Evolutionary conservation across 1,284 basidiomycete species (phyloP), one percentile per base, ranked within the genome.

Genomic region (Tremellales sp.): DNA sequence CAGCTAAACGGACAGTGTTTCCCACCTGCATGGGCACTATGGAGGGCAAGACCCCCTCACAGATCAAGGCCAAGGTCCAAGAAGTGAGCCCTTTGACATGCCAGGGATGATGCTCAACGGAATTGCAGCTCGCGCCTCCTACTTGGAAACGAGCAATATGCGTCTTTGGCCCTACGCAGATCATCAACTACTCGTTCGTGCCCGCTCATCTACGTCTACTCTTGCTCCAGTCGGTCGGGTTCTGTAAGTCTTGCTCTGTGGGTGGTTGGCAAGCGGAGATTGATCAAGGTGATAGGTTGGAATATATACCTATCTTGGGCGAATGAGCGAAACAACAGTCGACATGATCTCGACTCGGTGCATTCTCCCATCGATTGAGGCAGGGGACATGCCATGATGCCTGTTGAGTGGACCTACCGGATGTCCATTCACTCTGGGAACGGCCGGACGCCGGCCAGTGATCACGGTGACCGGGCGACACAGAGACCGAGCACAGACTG

Each of bases 151-250:
- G 65, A 52, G 63, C 63, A 6, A 53, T 68, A 10, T 78, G 74
- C 12, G 86, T 89, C 8, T 90, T 86, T 67, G 79, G 84, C 40
- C 89, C 89, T 0, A 82, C 87, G 0, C 88, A 91, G 67, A 68
- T 87, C 48, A 75, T 89, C 76, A 92, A 92, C 75, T 91, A 91
- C 63, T 76, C 82, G 12, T 22, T 91, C 44, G 80, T 91, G 0
- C 89, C 89, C 0, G 80, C 80, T 3, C 88, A 90, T 61, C 76
- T 89, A 48, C 82, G 88, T n/a, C 83, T 91, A 52, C 78, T 85
- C 7, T 77, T 85, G 19, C 80, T 89, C 24, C 82, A 88, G 63
- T 79, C 85, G 13, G 87, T 92, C 46, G 85, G 84, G 52, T 77
- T 92, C 46, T 87, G 89, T 67, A 45, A 57, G 65, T 60, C 13